Evolutionary conservation across 1,284 basidiomycete genomes (phyloP).

Genomic region (Fomitopsis betulina): DNA sequence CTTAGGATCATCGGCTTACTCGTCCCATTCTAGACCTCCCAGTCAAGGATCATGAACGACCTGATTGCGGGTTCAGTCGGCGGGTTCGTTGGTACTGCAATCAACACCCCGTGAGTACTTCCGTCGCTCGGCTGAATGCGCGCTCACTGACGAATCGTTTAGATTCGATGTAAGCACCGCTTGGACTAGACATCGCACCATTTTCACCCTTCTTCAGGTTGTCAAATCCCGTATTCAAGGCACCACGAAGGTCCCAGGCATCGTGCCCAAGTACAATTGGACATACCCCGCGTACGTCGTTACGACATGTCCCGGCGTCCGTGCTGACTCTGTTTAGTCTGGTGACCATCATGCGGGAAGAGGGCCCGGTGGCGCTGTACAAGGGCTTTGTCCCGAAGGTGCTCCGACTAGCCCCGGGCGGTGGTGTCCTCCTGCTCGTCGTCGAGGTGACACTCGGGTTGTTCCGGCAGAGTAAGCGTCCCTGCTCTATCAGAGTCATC

Average conservation of each 20-base stretch:
- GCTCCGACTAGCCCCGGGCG: constrained; percentile 87
- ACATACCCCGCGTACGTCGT: constrained; percentile 70
- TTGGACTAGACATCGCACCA: not conserved
- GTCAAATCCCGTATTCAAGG: constrained; percentile 97
- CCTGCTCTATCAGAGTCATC: too few relatives aligned
- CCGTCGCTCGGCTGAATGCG: not conserved
- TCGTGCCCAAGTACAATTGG: constrained; percentile 87
- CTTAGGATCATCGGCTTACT: not conserved
- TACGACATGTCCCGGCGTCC: constrained; percentile 23
- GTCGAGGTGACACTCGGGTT: constrained; percentile 77
- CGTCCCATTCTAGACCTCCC: constrained; percentile 46
- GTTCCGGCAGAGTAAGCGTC: constrained; percentile 60
- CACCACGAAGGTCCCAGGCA: constrained; percentile 58
- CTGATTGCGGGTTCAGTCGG: constrained; percentile 89
- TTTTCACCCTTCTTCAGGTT: constrained; percentile 44
- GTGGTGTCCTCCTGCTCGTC: constrained; percentile 91
- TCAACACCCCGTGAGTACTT: constrained; percentile 71
- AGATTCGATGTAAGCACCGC: constrained; percentile 51
- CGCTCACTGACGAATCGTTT: not conserved
- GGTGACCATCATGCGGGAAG: constrained; percentile 82
- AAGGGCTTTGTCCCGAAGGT: constrained; percentile 91
- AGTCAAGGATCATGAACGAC: constrained; percentile 78
- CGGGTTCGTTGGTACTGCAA: constrained; percentile 81
- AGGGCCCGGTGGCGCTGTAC: constrained; percentile 88
- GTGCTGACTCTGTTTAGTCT: constrained; percentile 33